Evolutionary conservation across 768 basidiomycete genomes (phyloP).

Genomic region (Mycena belliarum): DNA sequence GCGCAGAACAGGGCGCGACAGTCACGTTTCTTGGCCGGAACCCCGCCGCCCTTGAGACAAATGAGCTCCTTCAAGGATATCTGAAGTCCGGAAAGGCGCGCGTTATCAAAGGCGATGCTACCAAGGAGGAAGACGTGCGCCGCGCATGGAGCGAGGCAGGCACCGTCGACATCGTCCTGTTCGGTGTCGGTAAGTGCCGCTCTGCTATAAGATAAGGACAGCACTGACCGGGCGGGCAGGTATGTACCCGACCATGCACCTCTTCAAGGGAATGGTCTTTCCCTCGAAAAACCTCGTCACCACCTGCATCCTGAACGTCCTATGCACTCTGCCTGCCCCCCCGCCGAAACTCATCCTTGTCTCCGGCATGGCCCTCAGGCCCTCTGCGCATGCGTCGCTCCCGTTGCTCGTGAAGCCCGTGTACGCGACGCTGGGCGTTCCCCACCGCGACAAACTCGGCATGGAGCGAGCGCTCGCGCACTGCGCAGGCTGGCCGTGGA

Average conservation of each 20-base stretch:
- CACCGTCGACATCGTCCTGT: conserved; percentile 55
- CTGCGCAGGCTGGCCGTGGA: conserved; percentile 53
- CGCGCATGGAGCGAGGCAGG: conserved; percentile 51
- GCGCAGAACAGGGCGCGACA: conserved; percentile 41
- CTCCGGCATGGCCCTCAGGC: conserved; percentile 54
- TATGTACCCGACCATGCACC: conserved; percentile 43
- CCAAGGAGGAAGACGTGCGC: conserved; percentile 50
- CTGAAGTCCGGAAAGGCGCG: conserved; percentile 52
- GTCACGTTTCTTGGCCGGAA: conserved; percentile 67
- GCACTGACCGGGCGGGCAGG: conserved; percentile 32
- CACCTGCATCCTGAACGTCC: conserved; percentile 51
- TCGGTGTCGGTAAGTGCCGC: conserved; percentile 54
- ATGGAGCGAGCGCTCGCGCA: conserved; percentile 53
- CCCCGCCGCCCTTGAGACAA: conserved; percentile 51
- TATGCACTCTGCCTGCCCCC: conserved; percentile 52
- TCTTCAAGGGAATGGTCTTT: conserved; percentile 50
- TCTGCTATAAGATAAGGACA: not conserved
- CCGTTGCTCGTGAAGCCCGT: conserved; percentile 51
- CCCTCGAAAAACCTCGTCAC: conserved; percentile 61
- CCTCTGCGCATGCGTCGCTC: conserved; percentile 41
- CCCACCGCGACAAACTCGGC: conserved; percentile 66
- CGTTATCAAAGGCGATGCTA: conserved; percentile 63
- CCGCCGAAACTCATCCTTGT: conserved; percentile 53
- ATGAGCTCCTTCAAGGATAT: conserved; percentile 51
- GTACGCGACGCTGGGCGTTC: conserved; percentile 45